phyloP scores from a whole-genome alignment of 2,329 filamentous ascomycete genomes.

The Sclerotinia spermophila region DNA sequence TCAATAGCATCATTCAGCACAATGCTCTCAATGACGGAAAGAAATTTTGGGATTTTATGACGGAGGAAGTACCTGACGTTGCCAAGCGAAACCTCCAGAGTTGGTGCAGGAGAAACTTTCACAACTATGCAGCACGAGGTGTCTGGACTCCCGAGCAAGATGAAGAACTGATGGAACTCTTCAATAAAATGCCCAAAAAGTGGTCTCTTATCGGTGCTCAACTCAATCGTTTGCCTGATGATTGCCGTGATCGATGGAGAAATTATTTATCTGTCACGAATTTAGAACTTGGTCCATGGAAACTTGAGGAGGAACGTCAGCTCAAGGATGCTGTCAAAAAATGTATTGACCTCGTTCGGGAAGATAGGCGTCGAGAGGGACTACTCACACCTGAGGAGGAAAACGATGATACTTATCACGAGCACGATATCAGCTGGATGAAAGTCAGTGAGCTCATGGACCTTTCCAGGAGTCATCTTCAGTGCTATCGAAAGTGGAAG shows the following conservation, averaged over 20 bases:
- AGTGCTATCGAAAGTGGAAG: conserved; percentile 68
- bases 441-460: conserved; percentile 60
- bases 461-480: conserved; percentile 58
- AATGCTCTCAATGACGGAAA: conserved; percentile 32
- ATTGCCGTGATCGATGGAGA: conserved; percentile 66
- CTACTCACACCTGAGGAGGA: conserved; percentile 34
- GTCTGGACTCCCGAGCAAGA: conserved; percentile 59
- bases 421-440: conserved; percentile 61
- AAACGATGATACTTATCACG: conserved; percentile 38
- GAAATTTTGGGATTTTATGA: conserved; percentile 51
- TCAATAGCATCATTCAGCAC: conserved; percentile 47
- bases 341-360: conserved; percentile 48
- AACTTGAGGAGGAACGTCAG: conserved; percentile 51
- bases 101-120: conserved; percentile 58
- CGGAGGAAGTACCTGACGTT: conserved; percentile 47
- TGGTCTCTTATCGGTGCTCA: conserved; percentile 61
- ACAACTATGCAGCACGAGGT: conserved; percentile 60
- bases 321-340: conserved; percentile 47
- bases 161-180: conserved; percentile 47
- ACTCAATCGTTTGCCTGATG: conserved; percentile 61
- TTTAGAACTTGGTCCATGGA: conserved; percentile 54
- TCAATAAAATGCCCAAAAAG: conserved; percentile 45
- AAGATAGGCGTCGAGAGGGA: conserved; percentile 31
- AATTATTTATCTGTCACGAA: conserved; percentile 61
- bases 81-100: conserved; percentile 53